Conservation (phyloP, 225 moss, liverwort and hornwort species). For the Physcomitrium patens region DNA sequence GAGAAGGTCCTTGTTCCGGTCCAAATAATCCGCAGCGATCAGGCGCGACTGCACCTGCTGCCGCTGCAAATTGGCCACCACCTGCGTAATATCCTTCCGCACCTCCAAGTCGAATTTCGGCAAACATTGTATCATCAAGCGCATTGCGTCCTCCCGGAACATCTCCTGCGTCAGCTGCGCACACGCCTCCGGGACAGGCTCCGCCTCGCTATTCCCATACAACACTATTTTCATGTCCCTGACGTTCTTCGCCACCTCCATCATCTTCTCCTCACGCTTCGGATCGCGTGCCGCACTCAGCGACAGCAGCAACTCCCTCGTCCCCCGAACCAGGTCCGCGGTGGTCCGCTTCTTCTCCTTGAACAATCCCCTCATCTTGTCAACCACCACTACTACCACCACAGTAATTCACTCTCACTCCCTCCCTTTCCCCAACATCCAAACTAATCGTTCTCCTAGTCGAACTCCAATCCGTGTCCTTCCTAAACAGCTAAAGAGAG, state of each 20-base stretch:
- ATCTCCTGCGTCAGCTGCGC: conserved; percentile 89
- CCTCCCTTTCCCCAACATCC: too few species aligned
- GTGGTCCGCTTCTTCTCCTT: conserved; percentile 93
- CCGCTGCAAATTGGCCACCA: conserved; percentile 97
- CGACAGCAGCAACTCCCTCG: conserved; percentile 72
- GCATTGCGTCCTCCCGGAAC: conserved; percentile 77
- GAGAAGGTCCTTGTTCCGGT: conserved; percentile 89
- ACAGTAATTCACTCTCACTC: too few species aligned
- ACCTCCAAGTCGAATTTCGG: conserved; percentile 93
- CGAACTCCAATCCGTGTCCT: too few species aligned
- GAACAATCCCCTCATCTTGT: conserved; percentile 87
- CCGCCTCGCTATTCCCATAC: conserved; percentile 94
- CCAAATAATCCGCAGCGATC: conserved; percentile 93
- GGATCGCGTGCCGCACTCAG: conserved; percentile 70
- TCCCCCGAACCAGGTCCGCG: conserved; percentile 89
- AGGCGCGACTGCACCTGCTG: conserved; percentile 96
- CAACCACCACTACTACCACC: not conserved
- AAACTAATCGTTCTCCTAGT: too few species aligned
- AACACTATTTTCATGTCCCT: conserved; percentile 89
- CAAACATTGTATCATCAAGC: conserved; percentile 79
- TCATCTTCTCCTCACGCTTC: conserved; percentile 86
- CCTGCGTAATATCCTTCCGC: conserved; percentile 94
- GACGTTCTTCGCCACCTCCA: conserved; percentile 73
- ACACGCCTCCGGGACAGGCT: conserved; percentile 93
- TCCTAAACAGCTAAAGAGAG: too few species aligned